phyloP scores from a whole-genome alignment of 139 green algal species.

The Picochlorum sp. region DNA sequence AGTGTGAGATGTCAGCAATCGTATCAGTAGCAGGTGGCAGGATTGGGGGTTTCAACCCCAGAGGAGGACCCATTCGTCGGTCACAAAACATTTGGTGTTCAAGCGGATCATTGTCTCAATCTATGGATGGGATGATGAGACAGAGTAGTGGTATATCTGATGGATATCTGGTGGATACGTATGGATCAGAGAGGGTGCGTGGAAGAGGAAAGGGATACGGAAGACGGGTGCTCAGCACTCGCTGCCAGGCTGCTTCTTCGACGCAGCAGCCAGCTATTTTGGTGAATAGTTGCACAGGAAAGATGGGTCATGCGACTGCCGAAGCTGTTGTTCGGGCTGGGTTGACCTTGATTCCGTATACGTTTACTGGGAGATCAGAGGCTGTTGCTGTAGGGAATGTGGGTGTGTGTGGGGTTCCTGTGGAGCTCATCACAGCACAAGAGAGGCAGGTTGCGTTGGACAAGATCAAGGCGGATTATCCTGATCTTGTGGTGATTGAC shows the following conservation, averaged over 20 bases:
- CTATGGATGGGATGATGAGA: no score
- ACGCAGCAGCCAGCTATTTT: constrained; percentile 41
- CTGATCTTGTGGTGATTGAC: constrained; percentile 86
- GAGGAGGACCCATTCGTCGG: no score
- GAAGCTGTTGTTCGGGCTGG: constrained; percentile 68
- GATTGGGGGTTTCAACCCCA: no score
- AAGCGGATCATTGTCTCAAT: no score
- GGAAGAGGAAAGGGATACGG: no score
- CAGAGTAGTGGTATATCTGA: no score
- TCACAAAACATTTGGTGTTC: no score
- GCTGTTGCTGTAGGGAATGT: constrained; percentile 50
- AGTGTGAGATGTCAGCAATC: no score
- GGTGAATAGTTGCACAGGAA: constrained; percentile 80
- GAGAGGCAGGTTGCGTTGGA: constrained; percentile 45
- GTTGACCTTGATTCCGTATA: constrained; percentile 74
- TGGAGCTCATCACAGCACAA: constrained; percentile 43
- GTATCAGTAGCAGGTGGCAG: no score
- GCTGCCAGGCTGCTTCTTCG: not conserved
- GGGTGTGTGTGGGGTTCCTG: constrained; percentile 47
- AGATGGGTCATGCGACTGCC: constrained; percentile 85
- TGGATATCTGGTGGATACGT: no score
- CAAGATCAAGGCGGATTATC: constrained; percentile 46
- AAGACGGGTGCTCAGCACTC: no score
- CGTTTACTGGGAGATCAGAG: constrained; percentile 51
- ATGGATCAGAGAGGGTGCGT: no score